Base-by-base conservation (phyloP, 2,329 filamentous ascomycete genomes). In the Colletotrichum lindemuthianum region DNA sequence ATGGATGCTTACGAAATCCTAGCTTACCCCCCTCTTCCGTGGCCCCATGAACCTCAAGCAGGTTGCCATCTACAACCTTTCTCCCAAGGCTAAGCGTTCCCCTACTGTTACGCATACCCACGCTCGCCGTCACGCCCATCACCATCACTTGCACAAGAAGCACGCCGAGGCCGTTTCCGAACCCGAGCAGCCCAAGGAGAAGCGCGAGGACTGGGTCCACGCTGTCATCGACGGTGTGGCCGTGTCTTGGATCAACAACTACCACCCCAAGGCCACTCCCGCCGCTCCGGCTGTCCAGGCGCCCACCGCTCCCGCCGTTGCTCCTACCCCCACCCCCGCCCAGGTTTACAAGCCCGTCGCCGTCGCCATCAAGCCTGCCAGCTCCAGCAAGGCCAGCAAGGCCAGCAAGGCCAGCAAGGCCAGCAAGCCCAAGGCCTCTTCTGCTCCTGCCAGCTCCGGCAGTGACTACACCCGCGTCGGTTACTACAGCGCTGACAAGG, bases 21-120 rank as follows among this genome's bases (percentile, higher is more conserved):
- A 92, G 90, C 81, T 93, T 36, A 92, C 90, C 1, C 76, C 92
- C 67, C 89, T 92, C 74, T 82, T 93, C 72, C 88, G 91, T 69
- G 92, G 91, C 3, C 91, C 91, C 1, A 75, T 92, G 69, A 78
- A 84, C 43, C 73, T 94, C 37, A 87, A 87, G 72, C 84, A 91
- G 69, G 82, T 93, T 59, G 91, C 90, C 10, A 88, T 88, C 59
- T 94, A 93, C 76, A 83, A 81, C 49, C 83, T 86, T n/a, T 79
- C 79, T 24, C 68, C 72, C 32, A 72, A 68, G 40, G 69, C 71
- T 51, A 72, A 74, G 70, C 74, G 74, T 52, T 69, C 70, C 16
- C 64, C 71, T 12, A 43, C 52, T n/a, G 58, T 66, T 41, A 70
- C 70, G 49, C 71, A 71, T 44, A 69, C 69, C 53, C 75, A 78